A percentile compares a stretch with the other conserved stretches of the same genome.
Conservation (phyloP, 129 eudicot species). For the Pseudognaphalium luteoalbum region DNA sequence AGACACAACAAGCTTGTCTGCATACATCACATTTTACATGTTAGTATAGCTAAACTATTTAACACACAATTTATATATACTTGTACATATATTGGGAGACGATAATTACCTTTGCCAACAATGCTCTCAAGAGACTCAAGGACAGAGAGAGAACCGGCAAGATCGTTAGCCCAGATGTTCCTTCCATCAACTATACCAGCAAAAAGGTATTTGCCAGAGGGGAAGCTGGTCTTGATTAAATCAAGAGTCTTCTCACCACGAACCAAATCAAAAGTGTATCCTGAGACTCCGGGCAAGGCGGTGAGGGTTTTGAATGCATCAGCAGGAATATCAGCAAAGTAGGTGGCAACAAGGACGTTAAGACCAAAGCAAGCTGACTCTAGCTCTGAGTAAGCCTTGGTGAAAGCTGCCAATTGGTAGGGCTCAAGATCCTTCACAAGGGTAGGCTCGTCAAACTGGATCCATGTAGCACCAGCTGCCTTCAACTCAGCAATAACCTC, state of each 20-base stretch:
- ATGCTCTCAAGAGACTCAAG: conserved; percentile 72
- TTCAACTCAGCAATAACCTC: conserved; percentile 86
- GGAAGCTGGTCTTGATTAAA: conserved; percentile 56
- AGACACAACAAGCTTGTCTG: conserved; percentile 95
- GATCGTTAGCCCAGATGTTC: conserved; percentile 97
- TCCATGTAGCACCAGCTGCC: conserved; percentile 91
- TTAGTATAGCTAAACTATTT: not conserved
- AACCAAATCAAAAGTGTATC: conserved; percentile 81
- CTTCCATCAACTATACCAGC: conserved; percentile 97
- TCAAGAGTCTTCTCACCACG: conserved; percentile 77
- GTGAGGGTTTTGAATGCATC: conserved; percentile 73
- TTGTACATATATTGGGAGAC: conserved; percentile 2
- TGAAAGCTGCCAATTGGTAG: conserved; percentile 75
- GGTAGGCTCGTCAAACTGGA: conserved; percentile 89
- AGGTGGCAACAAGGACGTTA: conserved; percentile 72
- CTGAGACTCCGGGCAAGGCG: conserved; percentile 61
- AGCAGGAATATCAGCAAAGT: conserved; percentile 84
- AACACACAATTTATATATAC: too few relatives aligned
- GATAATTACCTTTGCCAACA: conserved; percentile 79
- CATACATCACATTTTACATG: conserved; percentile 9
- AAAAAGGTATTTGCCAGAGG: conserved; percentile 64
- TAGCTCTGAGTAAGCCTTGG: conserved; percentile 66
- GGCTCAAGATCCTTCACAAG: conserved; percentile 86
- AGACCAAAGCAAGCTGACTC: conserved; percentile 72
- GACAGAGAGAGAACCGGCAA: conserved; percentile 56